phyloP scores from a whole-genome alignment of 2,329 filamentous ascomycete species.

The Pleomassaria siparia region DNA sequence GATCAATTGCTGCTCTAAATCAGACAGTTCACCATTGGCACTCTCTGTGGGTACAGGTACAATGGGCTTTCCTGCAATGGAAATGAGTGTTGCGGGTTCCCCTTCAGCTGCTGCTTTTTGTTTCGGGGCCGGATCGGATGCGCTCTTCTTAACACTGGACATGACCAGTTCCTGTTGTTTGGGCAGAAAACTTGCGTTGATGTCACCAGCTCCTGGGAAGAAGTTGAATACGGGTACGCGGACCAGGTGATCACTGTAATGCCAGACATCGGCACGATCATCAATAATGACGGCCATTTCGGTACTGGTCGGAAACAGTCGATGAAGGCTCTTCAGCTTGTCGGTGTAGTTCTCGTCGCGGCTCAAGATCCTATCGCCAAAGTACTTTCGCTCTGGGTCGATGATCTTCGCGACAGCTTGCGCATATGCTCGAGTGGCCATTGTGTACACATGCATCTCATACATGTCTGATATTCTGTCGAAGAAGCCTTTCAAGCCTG shows the following conservation, averaged over 20 bases:
- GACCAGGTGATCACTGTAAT: conserved; percentile 88
- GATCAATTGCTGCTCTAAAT: conserved; percentile 74
- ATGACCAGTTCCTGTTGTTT: conserved; percentile 58
- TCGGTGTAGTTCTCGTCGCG: conserved; percentile 96
- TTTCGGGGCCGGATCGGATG: conserved; percentile 10
- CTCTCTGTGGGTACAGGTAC: conserved; percentile 18
- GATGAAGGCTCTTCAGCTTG: conserved; percentile 83
- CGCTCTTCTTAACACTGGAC: conserved; percentile 9
- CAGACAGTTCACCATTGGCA: conserved; percentile 53
- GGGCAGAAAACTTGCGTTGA: conserved; percentile 95
- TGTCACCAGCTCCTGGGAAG: conserved; percentile 96
- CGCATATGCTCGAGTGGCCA: conserved; percentile 97
- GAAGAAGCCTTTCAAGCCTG: conserved; percentile 80
- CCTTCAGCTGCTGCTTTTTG: conserved; percentile 19
- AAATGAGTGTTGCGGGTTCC: conserved; percentile 16
- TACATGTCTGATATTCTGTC: conserved; percentile 76
- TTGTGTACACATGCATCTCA: conserved; percentile 97
- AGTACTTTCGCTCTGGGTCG: conserved; percentile 84
- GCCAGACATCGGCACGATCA: conserved; percentile 94
- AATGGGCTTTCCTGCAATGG: conserved; percentile 25
- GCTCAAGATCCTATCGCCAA: conserved; percentile 92
- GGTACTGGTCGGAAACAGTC: conserved; percentile 92
- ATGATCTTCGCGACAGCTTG: conserved; percentile 89
- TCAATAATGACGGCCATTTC: conserved; percentile 99
- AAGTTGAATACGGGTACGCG: conserved; percentile 97